These are phyloP conservation scores for Aspergillus amoenus DNA, from an alignment of 2,329 filamentous ascomycete genomes.

Conservation along the genomic window DNA sequence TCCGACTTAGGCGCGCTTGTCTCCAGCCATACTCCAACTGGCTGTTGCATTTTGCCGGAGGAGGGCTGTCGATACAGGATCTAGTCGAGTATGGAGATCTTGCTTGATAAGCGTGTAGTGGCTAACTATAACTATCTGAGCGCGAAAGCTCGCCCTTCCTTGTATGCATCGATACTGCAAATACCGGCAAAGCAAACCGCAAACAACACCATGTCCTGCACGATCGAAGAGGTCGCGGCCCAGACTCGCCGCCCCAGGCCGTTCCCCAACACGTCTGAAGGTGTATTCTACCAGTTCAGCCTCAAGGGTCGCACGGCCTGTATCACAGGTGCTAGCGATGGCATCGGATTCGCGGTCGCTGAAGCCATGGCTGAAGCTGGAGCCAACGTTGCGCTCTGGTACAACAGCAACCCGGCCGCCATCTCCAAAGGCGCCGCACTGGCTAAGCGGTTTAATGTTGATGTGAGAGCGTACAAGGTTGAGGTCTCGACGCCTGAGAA, in stretches of 20 bases:
- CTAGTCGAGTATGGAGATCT: too few species aligned
- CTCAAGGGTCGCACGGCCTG: constrained; percentile 40
- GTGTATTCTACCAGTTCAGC: constrained; percentile 48
- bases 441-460: constrained; percentile 35
- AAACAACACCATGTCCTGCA: constrained; percentile 40
- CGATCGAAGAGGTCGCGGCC: constrained; percentile 27
- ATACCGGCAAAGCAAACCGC: too few species aligned
- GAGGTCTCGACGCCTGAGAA: constrained; percentile 44
- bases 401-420: constrained; percentile 39
- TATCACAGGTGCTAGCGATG: constrained; percentile 49
- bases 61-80: too few species aligned
- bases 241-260: constrained; percentile 39
- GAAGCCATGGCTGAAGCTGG: constrained; percentile 50
- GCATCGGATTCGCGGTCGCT: constrained; percentile 46
- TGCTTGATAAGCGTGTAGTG: too few species aligned
- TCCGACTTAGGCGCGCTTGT: too few species aligned
- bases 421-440: constrained; percentile 37
- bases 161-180: too few species aligned
- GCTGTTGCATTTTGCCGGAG: too few species aligned
- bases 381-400: constrained; percentile 44
- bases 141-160: too few species aligned
- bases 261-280: constrained; percentile 40
- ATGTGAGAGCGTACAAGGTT: constrained; percentile 45
- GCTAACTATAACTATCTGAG: too few species aligned
- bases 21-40: too few species aligned